Evolutionary conservation across 495 filamentous ascomycete species (phyloP), one percentile per base, ranked within the genome.

Genomic region (Xanthoparmelia taractica): DNA sequence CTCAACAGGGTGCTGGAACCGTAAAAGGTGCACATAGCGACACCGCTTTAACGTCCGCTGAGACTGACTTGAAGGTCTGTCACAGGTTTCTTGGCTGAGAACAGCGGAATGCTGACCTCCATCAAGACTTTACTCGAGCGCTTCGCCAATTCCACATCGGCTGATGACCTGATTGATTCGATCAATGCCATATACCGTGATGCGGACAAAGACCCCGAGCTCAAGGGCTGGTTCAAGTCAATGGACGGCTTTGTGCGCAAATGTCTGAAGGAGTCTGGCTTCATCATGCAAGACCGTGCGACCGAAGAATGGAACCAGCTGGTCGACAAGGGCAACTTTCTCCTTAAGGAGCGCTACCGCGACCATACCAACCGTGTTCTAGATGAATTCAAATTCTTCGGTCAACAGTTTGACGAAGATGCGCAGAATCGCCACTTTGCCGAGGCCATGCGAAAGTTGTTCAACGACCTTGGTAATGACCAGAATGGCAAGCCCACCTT

Each of bases 121-220:
- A 68, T 74, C 13, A 72, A 92, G 89, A 87, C 83, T 18, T 80
- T 98, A 25, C 85, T 97, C 65, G 95, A 98, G 78, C 87, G 94
- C 55, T 97, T 97, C 67, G 94, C 94, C 71, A 97, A 97, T 75
- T 86, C 85, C 72, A 98, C 94, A 11, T 96, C 91, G 2, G 79
- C 83, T 45, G 87, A 95, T 65, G 90, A 95, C 72, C 74, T 97
- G 41, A 88, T 95, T 73, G 87, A 87, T 52, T 85, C 93, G 2
- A 86, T 98, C 72, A 88, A 95, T 69, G 82, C 80, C 60, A 86
- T 98, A 66, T 98, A 97, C 75, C 75, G 79, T n/a, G 92, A 97
- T 77, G 90, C 94, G 10, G 92, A 97, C 68, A 80, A 79, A 25
- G 94, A 98, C 66, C 87, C 90, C 0, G 90, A 96, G 68, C 83